Base-by-base conservation (phyloP, 768 basidiomycete genomes). In the Trametes villosa region DNA sequence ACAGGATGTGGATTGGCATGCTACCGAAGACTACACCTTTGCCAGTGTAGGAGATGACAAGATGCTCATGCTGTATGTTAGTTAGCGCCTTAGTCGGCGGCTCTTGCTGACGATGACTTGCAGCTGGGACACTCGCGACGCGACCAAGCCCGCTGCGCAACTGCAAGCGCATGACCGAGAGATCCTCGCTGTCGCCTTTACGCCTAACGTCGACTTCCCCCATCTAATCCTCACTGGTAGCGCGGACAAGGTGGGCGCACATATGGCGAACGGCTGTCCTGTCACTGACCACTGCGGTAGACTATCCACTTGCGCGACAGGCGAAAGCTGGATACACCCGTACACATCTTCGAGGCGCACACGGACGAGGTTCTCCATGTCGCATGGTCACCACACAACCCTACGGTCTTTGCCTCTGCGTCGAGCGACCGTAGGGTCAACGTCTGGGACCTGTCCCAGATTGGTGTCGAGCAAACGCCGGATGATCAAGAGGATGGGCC, bases 401-500 rank as follows among this genome's bases (percentile, higher is more conserved):
- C 88, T 5, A 94, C 92, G 9, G 83, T 98, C 50, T 98, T 99
- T 65, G 96, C 96, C 0, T 96, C 94, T 3, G 94, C 94, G 1
- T 94, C 93, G 3, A 89, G 93, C 62, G 97, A 99, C 72, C 84
- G 97, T 42, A 82, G 97, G 11, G 84, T 99, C 63, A 96, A 97
- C 68, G 79, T 98, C 48, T 99, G 97, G 97, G 96, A 99, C 76
- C 74, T 98, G 58, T 82, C 86, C 24, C 84, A 89, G 61, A 96
- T 98, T 63, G 97, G 97, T 0, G 84, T 89, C 40, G 97, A 99
- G 72, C 97, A 99, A 74, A 92, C 94, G 1, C 97, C 96, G 4
- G 97, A 99, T 65, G 97, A 99, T 70, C 92, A 94, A 59, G 97
- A 99, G 72, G 97, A 99, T 69, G 97, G 97, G 1, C 95, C 97